These are phyloP conservation scores for Lentinula edodes DNA, from an alignment of 768 basidiomycete species.

Conservation along the genomic window DNA sequence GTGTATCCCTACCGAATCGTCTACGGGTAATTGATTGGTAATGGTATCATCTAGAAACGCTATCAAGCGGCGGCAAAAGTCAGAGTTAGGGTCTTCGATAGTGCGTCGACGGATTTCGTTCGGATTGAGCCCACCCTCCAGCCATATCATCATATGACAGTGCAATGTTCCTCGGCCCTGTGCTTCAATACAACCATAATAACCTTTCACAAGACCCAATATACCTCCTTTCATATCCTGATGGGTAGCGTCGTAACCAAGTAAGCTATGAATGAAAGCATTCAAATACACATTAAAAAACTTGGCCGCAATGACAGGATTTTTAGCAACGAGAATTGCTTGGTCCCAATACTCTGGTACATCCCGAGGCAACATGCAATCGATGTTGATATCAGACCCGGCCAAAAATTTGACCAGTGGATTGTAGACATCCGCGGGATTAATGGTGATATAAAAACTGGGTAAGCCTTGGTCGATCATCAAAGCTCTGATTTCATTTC, in stretches of 20 bases:
- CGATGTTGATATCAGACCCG: slow-evolving; percentile 29
- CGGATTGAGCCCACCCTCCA: background rate
- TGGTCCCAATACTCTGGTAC: slow-evolving; percentile 24
- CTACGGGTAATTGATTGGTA: background rate
- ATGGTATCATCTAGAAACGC: background rate
- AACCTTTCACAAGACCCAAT: slow-evolving; percentile 18
- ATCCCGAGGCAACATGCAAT: slow-evolving; percentile 18
- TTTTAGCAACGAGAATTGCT: slow-evolving; percentile 26
- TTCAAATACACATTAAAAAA: slow-evolving; percentile 38
- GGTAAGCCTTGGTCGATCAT: slow-evolving; percentile 30
- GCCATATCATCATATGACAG: slow-evolving; percentile 5
- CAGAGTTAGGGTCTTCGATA: too few species aligned
- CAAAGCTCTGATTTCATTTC: slow-evolving; percentile 33
- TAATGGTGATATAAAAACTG: slow-evolving; percentile 39
- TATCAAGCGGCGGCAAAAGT: too few species aligned
- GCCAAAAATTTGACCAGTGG: slow-evolving; percentile 34
- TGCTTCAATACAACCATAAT: slow-evolving; percentile 5
- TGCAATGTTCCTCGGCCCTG: background rate
- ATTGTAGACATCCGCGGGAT: slow-evolving; percentile 37
- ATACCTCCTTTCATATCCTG: slow-evolving; percentile 18
- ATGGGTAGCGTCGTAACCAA: slow-evolving; percentile 16
- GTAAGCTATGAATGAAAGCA: slow-evolving; percentile 23
- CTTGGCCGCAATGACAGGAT: slow-evolving; percentile 31
- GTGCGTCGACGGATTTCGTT: too few species aligned
- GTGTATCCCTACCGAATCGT: background rate